Base-by-base conservation (phyloP, 2,329 filamentous ascomycete species). In the Dactylellina cionopaga region DNA sequence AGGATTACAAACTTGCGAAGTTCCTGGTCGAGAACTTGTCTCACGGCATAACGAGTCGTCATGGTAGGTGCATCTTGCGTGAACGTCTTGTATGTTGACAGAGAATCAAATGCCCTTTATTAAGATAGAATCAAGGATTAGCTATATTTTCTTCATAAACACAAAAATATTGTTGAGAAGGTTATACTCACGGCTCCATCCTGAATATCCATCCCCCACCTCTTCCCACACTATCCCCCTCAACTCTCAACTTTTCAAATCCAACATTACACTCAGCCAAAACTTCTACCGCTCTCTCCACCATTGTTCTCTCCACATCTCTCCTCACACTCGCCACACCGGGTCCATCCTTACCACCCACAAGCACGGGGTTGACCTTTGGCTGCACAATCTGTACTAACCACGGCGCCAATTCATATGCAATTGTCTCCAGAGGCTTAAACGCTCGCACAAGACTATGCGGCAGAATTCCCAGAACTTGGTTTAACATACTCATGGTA, bases 21-120 rank as follows among this genome's bases (percentile, higher is more conserved):
- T 80, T 98, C 94, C 79, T 95, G 92, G 78, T 96, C 92, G 0
- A 99, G 85, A 6, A 97, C 93, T 80, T 97, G 94, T 19, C 95
- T 89, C 4, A 99, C 90, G 0, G 94, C 94, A 78, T 92, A 99
- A n/a, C 95, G 87, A 0, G 87, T 86, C 1, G 86, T 85, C 35
- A 84, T 82, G 13, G 86, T 81, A 1, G 83, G 77, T 2, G 84
- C 78, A 1, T 79, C 81, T 2, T 87, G 82, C 1, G 84, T 81
- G 5, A 85, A 86, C 0, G 92, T 92, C 76, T 91, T 88, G 76
- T 91, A 98, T 0, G 86, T 85, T 0, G 90, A 85, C 0, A 98
- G 84, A 6, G 86, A 84, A 80, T 99, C 95, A n/a, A 99, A 84
- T 65, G 87, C 84, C 46, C 86, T 88, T n/a, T n/a, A n/a, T n/a